A percentile compares a stretch with the other conserved stretches of the same genome.
These are phyloP conservation scores for Gentiana macrophylla DNA, from an alignment of 257 asterid genomes.

Conservation along the genomic window DNA sequence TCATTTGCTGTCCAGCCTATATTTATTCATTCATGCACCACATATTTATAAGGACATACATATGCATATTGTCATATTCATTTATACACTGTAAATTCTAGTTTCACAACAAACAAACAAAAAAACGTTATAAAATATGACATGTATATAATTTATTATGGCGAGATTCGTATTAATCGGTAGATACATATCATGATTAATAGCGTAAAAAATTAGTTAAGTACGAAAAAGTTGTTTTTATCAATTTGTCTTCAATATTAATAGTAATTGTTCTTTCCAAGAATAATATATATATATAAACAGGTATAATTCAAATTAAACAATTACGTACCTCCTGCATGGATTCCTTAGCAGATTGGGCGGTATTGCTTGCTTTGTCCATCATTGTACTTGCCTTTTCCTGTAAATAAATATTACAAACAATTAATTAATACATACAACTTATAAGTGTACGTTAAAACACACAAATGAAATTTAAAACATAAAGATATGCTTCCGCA, in stretches of 20 bases:
- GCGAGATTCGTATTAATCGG: no score
- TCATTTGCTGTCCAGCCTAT: conserved; percentile 21
- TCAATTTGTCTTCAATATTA: no score
- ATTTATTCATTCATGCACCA: not conserved
- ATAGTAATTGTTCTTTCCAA: no score
- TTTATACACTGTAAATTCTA: no score
- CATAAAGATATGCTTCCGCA: no score
- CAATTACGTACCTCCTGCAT: conserved; percentile 9
- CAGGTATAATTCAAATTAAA: no score
- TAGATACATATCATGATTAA: no score
- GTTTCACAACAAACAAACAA: not conserved
- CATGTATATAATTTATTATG: not conserved
- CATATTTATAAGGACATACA: not conserved
- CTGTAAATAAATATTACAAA: conserved; percentile 7
- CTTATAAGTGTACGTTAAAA: not conserved
- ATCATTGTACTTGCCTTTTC: conserved; percentile 30
- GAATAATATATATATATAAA: not conserved
- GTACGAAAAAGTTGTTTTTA: no score
- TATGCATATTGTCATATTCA: no score
- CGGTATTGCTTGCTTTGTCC: conserved; percentile 23
- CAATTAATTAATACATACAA: not conserved
- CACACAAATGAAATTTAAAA: not conserved
- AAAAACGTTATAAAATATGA: not conserved
- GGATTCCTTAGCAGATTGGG: conserved; percentile 28
- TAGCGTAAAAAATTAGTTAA: no score